Conservation (phyloP, 2,329 filamentous ascomycete species). For the Botryotinia globosa region DNA sequence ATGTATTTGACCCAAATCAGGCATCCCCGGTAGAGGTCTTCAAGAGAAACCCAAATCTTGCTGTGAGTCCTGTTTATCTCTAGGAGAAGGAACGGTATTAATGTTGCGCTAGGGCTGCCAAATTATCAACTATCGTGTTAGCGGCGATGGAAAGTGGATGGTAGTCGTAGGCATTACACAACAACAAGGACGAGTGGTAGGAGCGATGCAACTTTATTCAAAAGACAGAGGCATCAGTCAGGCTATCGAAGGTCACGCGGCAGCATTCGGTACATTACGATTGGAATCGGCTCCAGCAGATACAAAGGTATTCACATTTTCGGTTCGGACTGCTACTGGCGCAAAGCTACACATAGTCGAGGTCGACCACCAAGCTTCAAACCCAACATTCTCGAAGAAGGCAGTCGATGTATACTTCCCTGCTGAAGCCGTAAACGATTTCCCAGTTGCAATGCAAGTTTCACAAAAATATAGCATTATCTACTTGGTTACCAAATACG, state of each 20-base stretch:
- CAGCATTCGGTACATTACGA: constrained; percentile 85
- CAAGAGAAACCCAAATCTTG: constrained; percentile 87
- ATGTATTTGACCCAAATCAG: constrained; percentile 84
- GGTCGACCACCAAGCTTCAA: constrained; percentile 87
- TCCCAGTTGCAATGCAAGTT: constrained; percentile 96
- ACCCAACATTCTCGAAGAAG: constrained; percentile 90
- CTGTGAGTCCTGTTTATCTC: constrained; percentile 53
- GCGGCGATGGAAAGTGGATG: constrained; percentile 96
- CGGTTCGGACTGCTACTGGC: constrained; percentile 82
- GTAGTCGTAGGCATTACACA: constrained; percentile 94
- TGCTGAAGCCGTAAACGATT: constrained; percentile 90
- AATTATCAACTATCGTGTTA: constrained; percentile 99
- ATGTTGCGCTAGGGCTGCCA: constrained; percentile 71
- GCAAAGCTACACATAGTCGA: constrained; percentile 98
- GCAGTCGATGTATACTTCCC: constrained; percentile 98
- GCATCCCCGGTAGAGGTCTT: constrained; percentile 84
- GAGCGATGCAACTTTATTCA: constrained; percentile 96
- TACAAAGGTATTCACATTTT: constrained; percentile 95
- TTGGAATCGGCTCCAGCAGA: constrained; percentile 86
- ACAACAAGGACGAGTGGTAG: constrained; percentile 88
- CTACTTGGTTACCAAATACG: constrained; percentile 97
- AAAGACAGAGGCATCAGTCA: constrained; percentile 96
- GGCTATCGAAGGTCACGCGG: constrained; percentile 94
- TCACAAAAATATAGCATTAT: constrained; percentile 96
- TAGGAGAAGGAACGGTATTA: constrained; percentile 7